Conservation (phyloP, 345 rosid species). For the Boechera divaricarpa region DNA sequence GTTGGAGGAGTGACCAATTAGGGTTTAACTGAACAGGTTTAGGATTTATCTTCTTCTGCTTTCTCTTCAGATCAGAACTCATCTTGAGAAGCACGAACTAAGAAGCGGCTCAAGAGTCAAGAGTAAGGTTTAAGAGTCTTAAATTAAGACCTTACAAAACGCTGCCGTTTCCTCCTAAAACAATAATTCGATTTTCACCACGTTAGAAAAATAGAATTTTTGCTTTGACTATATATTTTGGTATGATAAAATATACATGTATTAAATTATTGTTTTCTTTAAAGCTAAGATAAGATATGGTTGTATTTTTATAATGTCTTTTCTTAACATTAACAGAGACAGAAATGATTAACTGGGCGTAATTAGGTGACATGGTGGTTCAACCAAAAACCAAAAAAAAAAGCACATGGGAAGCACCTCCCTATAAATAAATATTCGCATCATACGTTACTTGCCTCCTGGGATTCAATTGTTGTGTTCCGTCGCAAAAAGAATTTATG, state of each 20-base stretch:
- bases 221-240: background rate
- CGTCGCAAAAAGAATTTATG: background rate
- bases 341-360: background rate
- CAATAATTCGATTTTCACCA: background rate
- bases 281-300: constrained; percentile 4
- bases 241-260: constrained; percentile 4
- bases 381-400: constrained; percentile 1
- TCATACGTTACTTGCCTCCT: constrained; percentile 29
- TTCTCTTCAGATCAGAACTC: constrained; percentile 39
- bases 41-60: constrained; percentile 48
- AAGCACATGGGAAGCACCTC: constrained; percentile 30
- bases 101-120: constrained; percentile 30
- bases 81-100: constrained; percentile 16
- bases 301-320: constrained; percentile 10
- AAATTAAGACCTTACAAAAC: constrained; percentile 31
- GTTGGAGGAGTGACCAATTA: constrained; percentile 87
- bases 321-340: constrained; percentile 10
- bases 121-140: constrained; percentile 17
- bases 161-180: background rate
- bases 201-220: background rate
- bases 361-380: constrained; percentile 34
- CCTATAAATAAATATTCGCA: constrained; percentile 30
- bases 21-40: constrained; percentile 62
- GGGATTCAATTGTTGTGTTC: background rate
- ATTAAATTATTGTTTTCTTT: background rate